These are phyloP conservation scores for Xylaria sp. DNA, from an alignment of 2,329 filamentous ascomycete genomes.

Conservation along the genomic window DNA sequence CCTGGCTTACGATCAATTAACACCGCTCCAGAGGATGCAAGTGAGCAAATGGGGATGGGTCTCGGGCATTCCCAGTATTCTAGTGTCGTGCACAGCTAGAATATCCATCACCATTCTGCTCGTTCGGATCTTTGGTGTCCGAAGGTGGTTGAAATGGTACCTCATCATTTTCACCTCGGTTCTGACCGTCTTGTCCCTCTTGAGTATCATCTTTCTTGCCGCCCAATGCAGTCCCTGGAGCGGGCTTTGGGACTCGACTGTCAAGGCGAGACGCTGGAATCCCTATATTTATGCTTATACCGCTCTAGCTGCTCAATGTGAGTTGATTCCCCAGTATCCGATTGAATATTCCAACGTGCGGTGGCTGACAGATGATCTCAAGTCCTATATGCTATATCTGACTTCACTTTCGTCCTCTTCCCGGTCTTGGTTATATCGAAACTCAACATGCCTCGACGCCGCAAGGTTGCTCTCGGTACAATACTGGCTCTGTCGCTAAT, in stretches of 20 bases:
- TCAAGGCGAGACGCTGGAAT: neutral
- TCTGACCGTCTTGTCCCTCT: neutral
- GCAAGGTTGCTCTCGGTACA: neutral
- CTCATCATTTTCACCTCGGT: slow-evolving; percentile 10
- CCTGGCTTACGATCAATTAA: neutral
- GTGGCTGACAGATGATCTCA: neutral
- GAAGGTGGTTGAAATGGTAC: slow-evolving; percentile 26
- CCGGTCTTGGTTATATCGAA: slow-evolving; percentile 23
- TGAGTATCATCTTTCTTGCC: slow-evolving; percentile 1
- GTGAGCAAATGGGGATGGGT: slow-evolving; percentile 11
- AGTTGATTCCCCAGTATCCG: neutral
- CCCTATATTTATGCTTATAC: slow-evolving; percentile 9
- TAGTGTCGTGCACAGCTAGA: slow-evolving; percentile 18
- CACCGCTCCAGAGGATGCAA: neutral
- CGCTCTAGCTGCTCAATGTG: slow-evolving; percentile 7
- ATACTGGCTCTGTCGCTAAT: neutral
- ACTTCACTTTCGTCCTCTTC: slow-evolving; percentile 19
- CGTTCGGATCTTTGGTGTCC: slow-evolving; percentile 25
- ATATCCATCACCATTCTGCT: slow-evolving; percentile 33
- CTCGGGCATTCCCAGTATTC: neutral
- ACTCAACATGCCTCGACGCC: slow-evolving; percentile 20
- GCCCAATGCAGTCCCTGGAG: neutral
- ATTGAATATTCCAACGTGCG: neutral
- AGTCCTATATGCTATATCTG: slow-evolving; percentile 18
- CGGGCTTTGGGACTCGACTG: neutral